A percentile compares a stretch with the other conserved stretches of the same genome.
Conservation (phyloP, 257 asterid species). For the Plantago major region DNA sequence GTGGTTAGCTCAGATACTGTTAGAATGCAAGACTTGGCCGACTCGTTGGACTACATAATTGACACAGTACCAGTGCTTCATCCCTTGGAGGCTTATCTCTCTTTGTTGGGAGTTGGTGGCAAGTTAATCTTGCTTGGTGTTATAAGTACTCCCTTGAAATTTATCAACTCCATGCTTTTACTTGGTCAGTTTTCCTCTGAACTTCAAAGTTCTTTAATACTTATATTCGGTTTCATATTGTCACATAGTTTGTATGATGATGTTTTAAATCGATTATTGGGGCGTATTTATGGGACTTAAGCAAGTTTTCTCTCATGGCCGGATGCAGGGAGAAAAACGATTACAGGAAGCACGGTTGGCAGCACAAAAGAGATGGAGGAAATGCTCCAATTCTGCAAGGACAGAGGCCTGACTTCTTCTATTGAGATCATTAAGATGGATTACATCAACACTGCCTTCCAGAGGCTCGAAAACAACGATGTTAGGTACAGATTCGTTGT, state of each 20-base stretch:
- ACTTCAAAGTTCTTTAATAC: too few relatives aligned
- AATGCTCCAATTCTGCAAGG: constrained; percentile 91
- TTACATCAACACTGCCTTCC: constrained; percentile 71
- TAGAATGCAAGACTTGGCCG: constrained; percentile 53
- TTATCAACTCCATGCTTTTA: constrained; percentile 79
- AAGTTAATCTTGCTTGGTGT: constrained; percentile 90
- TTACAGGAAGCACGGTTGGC: constrained; percentile 88
- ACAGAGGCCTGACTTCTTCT: constrained; percentile 54
- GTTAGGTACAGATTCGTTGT: constrained; percentile 88
- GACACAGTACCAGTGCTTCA: constrained; percentile 83
- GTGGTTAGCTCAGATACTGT: constrained; percentile 60
- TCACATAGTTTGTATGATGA: too few relatives aligned
- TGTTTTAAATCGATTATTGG: too few relatives aligned
- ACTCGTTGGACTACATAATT: constrained; percentile 79
- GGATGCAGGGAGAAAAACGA: constrained; percentile 65
- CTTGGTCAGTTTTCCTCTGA: constrained; percentile 56
- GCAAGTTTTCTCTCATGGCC: neutral
- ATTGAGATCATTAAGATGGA: constrained; percentile 89
- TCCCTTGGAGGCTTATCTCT: constrained; percentile 79
- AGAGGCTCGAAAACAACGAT: constrained; percentile 87
- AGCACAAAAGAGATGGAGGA: constrained; percentile 87
- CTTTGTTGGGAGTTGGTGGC: constrained; percentile 77
- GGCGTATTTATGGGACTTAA: neutral
- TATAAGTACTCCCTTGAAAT: constrained; percentile 73
- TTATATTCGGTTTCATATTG: neutral